phyloP scores from a whole-genome alignment of 768 basidiomycete genomes.

The Panaeolus papilionaceus region DNA sequence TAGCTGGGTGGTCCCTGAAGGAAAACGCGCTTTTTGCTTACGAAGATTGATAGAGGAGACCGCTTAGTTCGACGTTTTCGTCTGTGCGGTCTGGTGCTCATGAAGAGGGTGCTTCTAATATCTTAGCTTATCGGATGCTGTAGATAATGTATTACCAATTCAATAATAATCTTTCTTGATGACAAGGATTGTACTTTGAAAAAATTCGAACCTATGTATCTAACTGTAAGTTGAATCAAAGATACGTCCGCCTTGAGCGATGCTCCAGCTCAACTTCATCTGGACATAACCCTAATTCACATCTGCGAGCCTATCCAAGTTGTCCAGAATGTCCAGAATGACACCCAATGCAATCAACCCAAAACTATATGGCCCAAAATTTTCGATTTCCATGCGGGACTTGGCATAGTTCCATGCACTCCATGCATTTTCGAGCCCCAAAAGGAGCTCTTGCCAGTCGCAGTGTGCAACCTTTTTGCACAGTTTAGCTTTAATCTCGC shows the following conservation, averaged over 20 bases:
- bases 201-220: no score
- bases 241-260: no score
- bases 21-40: constrained; percentile 27
- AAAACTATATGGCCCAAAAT: constrained; percentile 69
- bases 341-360: constrained; percentile 66
- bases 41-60: neutral
- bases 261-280: neutral
- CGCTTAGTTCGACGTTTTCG: neutral
- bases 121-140: no score
- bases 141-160: no score
- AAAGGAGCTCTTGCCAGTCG: constrained; percentile 37
- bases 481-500: constrained; percentile 51
- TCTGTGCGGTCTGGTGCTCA: neutral
- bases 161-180: no score
- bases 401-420: constrained; percentile 66
- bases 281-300: neutral
- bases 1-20: constrained; percentile 35
- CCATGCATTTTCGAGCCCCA: constrained; percentile 63
- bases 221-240: no score
- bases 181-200: no score
- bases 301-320: constrained; percentile 22
- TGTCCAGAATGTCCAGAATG: constrained; percentile 64
- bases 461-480: constrained; percentile 34
- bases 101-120: no score
- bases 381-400: constrained; percentile 34